These are phyloP conservation scores for Leccinum disarticulatum DNA, from an alignment of 768 basidiomycete genomes.

Conservation along the genomic window DNA sequence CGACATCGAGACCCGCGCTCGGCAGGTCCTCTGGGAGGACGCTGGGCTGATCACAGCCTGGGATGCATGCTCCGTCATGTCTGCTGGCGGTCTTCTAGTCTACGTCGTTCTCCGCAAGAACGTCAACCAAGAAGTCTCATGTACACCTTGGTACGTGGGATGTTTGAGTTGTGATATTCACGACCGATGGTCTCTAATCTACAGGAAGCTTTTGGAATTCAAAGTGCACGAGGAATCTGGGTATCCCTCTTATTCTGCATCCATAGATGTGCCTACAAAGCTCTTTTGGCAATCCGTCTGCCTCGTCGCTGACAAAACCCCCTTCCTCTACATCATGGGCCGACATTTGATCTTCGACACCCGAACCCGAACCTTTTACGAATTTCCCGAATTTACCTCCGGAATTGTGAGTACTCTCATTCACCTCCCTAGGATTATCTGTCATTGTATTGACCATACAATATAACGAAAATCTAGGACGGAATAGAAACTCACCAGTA, in stretches of 20 bases:
- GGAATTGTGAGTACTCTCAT: not conserved
- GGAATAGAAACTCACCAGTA: not conserved
- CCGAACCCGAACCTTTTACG: slow-evolving; percentile 1
- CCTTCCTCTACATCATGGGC: not conserved
- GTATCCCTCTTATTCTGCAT: not conserved
- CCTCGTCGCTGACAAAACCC: not conserved
- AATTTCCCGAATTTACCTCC: not conserved
- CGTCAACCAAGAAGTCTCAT: not conserved
- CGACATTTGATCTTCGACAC: not conserved
- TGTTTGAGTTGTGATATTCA: not conserved
- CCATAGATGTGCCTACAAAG: not conserved
- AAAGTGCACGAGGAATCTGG: not conserved
- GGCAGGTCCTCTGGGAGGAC: slow-evolving; percentile 8
- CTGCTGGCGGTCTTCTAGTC: not conserved
- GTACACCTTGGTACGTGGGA: not conserved
- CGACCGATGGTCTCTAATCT: not conserved
- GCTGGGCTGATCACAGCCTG: not conserved
- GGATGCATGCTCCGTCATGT: slow-evolving; percentile 3
- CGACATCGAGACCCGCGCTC: not conserved
- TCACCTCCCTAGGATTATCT: not conserved
- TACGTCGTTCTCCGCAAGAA: not conserved
- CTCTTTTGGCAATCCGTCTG: not conserved
- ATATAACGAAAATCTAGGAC: not conserved
- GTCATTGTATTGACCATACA: not conserved
- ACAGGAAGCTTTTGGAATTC: slow-evolving; percentile 5